phyloP scores from a whole-genome alignment of 345 rosid genomes.

The Citrus medica region DNA sequence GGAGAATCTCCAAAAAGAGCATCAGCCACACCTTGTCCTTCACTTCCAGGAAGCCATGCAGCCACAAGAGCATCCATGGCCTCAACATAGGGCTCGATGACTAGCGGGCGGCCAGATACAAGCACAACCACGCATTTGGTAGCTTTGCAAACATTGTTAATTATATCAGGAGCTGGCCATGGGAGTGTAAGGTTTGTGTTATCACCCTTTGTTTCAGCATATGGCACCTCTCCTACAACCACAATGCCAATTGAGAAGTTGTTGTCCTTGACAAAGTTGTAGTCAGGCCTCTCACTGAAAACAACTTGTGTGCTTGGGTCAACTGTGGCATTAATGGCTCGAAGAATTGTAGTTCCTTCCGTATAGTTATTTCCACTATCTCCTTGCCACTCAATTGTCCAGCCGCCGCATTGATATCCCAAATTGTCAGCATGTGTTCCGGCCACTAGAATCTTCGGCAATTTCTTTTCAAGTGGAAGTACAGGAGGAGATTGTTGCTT shows the following conservation, averaged over 20 bases:
- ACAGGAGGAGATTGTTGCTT: slow-evolving; percentile 32
- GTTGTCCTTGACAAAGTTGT: neutral
- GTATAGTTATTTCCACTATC: slow-evolving; percentile 47
- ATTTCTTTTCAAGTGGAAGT: slow-evolving; percentile 52
- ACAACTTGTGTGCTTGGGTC: slow-evolving; percentile 49
- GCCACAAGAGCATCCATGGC: slow-evolving; percentile 38
- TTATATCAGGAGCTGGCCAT: slow-evolving; percentile 32
- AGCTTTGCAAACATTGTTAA: slow-evolving; percentile 36
- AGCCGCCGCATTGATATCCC: slow-evolving; percentile 67
- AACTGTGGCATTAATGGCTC: slow-evolving; percentile 49
- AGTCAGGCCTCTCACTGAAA: slow-evolving; percentile 40
- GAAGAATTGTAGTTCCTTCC: slow-evolving; percentile 62
- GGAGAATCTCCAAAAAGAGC: slow-evolving; percentile 46
- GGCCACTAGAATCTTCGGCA: slow-evolving; percentile 47
- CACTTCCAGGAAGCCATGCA: slow-evolving; percentile 60
- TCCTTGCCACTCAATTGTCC: slow-evolving; percentile 69
- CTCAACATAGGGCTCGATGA: slow-evolving; percentile 31
- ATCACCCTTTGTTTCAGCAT: slow-evolving; percentile 46
- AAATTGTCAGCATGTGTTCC: slow-evolving; percentile 56
- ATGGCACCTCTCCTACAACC: slow-evolving; percentile 42
- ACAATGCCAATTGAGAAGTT: slow-evolving; percentile 13
- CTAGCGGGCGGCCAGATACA: slow-evolving; percentile 43
- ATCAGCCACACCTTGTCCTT: slow-evolving; percentile 57
- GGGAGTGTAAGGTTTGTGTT: slow-evolving; percentile 39
- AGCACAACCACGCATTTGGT: slow-evolving; percentile 38